Evolutionary conservation across 1,284 basidiomycete genomes (phyloP).

Genomic region (Neolentinus lepideus): DNA sequence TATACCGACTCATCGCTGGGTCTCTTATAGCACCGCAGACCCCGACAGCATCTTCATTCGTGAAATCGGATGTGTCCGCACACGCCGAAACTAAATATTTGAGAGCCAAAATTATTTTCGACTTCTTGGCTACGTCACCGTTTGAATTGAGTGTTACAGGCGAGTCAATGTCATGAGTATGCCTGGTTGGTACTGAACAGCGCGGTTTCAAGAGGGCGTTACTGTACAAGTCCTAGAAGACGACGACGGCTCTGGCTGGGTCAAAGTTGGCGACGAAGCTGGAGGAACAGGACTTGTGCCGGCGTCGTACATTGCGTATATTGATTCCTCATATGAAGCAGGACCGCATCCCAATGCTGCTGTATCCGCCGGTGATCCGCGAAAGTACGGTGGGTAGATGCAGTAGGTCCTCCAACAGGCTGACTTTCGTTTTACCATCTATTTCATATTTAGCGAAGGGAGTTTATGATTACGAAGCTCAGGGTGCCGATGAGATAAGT

Average conservation of each 20-base stretch:
- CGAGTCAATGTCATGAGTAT: constrained; percentile 22
- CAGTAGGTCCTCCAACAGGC: not conserved
- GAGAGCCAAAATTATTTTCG: constrained; percentile 58
- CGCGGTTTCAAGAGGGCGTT: constrained; percentile 40
- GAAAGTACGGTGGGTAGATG: constrained; percentile 36
- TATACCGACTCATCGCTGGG: not conserved
- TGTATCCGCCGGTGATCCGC: constrained; percentile 22
- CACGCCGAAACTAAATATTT: constrained; percentile 34
- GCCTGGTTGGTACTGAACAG: constrained; percentile 10
- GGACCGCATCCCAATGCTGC: constrained; percentile 8
- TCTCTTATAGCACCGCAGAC: constrained; percentile 8
- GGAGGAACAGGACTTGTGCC: constrained; percentile 70
- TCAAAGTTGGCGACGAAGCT: constrained; percentile 57
- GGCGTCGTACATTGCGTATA: constrained; percentile 60
- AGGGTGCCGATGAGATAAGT: constrained; percentile 63
- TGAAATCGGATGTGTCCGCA: constrained; percentile 28
- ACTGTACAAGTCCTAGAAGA: constrained; percentile 58
- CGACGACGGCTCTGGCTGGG: constrained; percentile 82
- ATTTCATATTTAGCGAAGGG: constrained; percentile 47
- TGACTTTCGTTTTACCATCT: not conserved
- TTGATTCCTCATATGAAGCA: constrained; percentile 15
- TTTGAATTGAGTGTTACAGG: constrained; percentile 67
- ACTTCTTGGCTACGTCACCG: constrained; percentile 64
- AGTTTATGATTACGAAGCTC: constrained; percentile 62
- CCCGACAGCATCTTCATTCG: constrained; percentile 50